Evolutionary conservation across 169 alveolate genomes (phyloP).

Genomic region (Fabrea salina): DNA sequence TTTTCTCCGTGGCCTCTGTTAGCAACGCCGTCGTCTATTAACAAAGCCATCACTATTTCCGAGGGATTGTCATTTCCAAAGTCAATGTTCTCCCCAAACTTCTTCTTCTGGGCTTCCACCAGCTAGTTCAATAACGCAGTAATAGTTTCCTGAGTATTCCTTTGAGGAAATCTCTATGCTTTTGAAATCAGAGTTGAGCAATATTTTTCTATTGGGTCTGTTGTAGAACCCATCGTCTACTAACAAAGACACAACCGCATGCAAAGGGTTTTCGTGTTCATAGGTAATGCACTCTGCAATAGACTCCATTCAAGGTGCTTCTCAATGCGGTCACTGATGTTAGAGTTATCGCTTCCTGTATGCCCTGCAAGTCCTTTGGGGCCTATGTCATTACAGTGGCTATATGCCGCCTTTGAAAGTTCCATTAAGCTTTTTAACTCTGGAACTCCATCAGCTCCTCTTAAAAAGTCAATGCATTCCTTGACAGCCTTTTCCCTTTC

Average conservation of each 20-base stretch:
- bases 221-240: constrained; percentile 49
- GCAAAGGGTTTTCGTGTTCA: not conserved
- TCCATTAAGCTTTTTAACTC: constrained; percentile 42
- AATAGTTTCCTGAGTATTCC: constrained; percentile 4
- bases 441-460: constrained; percentile 24
- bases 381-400: constrained; percentile 69
- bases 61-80: not conserved
- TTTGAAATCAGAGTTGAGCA: constrained; percentile 19
- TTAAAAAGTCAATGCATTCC: constrained; percentile 49
- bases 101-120: not conserved
- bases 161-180: constrained; percentile 33
- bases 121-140: constrained; percentile 11
- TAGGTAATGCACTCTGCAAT: not conserved
- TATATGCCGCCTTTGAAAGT: constrained; percentile 53
- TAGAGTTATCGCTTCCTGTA: not conserved
- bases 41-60: not conserved
- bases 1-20: constrained; percentile 3
- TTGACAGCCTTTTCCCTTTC: constrained; percentile 19
- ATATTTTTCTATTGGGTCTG: constrained; percentile 39
- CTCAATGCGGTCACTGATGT: not conserved
- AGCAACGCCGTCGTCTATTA: constrained; percentile 16
- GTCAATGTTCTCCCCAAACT: not conserved
- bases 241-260: constrained; percentile 34
- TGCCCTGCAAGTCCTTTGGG: constrained; percentile 53
- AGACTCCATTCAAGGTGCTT: constrained; percentile 10